Evolutionary conservation across 2,329 filamentous ascomycete species (phyloP).

Genomic region (Lasiodiplodia hormozganensis): DNA sequence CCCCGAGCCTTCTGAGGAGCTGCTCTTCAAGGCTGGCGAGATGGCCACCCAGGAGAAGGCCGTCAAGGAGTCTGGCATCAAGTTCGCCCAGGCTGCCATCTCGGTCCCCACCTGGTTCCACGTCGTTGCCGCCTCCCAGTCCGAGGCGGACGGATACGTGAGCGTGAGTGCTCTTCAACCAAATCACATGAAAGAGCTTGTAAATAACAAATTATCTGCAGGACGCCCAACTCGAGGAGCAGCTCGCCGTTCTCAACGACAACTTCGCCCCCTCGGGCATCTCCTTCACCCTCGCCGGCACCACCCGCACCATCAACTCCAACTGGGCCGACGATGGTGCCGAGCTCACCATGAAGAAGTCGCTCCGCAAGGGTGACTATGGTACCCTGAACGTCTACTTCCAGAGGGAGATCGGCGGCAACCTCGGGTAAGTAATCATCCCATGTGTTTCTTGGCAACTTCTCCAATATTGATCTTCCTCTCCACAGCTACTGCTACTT

Average conservation of each 20-base stretch:
- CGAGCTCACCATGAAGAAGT: conserved; percentile 32
- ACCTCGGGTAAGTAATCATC: conserved; percentile 55
- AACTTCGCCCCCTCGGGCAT: conserved; percentile 31
- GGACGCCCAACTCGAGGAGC: conserved; percentile 17
- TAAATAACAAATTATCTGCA: background rate
- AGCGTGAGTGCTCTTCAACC: conserved; percentile 14
- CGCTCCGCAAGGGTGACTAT: conserved; percentile 37
- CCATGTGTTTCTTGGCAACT: conserved; percentile 45
- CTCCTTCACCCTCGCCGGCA: conserved; percentile 30
- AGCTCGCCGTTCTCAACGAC: conserved; percentile 33
- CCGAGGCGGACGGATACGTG: conserved; percentile 31
- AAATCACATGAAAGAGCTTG: background rate
- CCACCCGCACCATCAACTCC: conserved; percentile 31
- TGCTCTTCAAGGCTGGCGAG: conserved; percentile 32
- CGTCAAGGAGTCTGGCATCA: conserved; percentile 15
- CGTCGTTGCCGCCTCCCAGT: conserved; percentile 38
- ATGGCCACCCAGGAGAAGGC: conserved; percentile 32
- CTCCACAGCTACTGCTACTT: conserved; percentile 17
- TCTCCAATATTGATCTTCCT: conserved; percentile 15
- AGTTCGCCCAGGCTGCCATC: conserved; percentile 34
- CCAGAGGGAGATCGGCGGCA: conserved; percentile 38
- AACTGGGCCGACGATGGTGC: conserved; percentile 31
- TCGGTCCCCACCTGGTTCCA: conserved; percentile 44
- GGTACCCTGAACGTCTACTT: conserved; percentile 40
- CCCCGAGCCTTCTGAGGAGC: conserved; percentile 32